Evolutionary conservation across 2,329 filamentous ascomycete species (phyloP), one percentile per base, ranked within the genome.

Genomic region (Fusarium nurragi): DNA sequence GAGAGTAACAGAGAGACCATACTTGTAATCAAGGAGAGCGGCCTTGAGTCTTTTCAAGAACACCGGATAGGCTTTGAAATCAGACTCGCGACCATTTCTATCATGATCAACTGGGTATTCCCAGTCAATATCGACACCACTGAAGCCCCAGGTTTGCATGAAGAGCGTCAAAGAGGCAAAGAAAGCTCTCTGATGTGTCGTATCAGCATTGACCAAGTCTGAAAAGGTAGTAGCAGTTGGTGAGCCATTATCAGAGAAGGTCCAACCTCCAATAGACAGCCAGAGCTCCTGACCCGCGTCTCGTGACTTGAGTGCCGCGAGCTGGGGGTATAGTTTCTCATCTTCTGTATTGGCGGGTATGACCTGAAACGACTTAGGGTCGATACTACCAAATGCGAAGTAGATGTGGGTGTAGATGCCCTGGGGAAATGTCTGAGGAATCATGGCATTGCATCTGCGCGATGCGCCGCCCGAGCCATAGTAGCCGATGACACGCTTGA

Each of bases 261-360:
- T 71, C 78, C 78, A 82, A 0, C 81, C 81, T 1, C 80, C 80
- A 8, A 83, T 18, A 2, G 76, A 64, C 13, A 82, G 62, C 22
- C 72, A 69, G 0, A 73, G 69, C 54, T 79, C 71, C 0, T 80
- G 66, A 3, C 53, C 61, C 0, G 60, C 34, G 38, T 73, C 71
- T 9, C 50, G 46, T 7, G 46, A 19, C 61, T 80, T 78, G 4
- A 79, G 25, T 2, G 47, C 54, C 0, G 74, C 74, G 10, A 80
- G 68, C 2, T 76, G 46, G 1, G 18, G 16, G 44, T 68, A 74
- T 1, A 73, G 44, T 1, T 22, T 13, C 0, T 25, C 14, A 1
- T 55, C 36, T 2, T 5, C 30, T 9, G 45, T 50, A 19, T 74
- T 72, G 71, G 78, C 78, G 4, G 65, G 48, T 0, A 58, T 54